A percentile compares a stretch with the other conserved stretches of the same genome.
phyloP scores from a whole-genome alignment of 805 yeast genomes.

The Pichia cephalocereana region DNA sequence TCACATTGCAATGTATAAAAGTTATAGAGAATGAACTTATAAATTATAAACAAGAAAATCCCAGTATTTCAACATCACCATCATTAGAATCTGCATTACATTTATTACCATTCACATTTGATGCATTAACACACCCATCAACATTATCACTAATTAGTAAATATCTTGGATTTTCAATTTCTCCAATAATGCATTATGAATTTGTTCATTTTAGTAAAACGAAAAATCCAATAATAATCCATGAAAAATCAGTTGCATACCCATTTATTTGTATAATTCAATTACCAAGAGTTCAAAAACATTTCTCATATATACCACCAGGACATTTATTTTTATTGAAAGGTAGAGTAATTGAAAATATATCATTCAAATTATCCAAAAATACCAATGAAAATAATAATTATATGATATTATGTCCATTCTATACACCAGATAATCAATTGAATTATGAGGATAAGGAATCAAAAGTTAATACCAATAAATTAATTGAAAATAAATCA shows the following conservation, averaged over 20 bases:
- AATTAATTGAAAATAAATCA: not conserved
- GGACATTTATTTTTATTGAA: slow-evolving; percentile 33
- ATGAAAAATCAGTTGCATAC: slow-evolving; percentile 20
- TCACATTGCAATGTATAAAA: slow-evolving; percentile 34
- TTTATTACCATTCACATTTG: slow-evolving; percentile 39
- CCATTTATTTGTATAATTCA: slow-evolving; percentile 22
- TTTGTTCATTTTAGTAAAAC: slow-evolving; percentile 30
- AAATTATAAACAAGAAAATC: not conserved
- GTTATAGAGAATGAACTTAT: slow-evolving; percentile 33
- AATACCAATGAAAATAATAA: not conserved
- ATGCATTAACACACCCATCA: slow-evolving; percentile 46
- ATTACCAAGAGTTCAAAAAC: slow-evolving; percentile 4
- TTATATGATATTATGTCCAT: slow-evolving; percentile 19
- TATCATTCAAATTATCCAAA: slow-evolving; percentile 24
- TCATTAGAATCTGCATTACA: slow-evolving; percentile 14
- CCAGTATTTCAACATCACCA: slow-evolving; percentile 16
- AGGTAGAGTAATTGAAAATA: slow-evolving; percentile 33
- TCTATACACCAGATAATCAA: slow-evolving; percentile 20
- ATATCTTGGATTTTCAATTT: slow-evolving; percentile 45
- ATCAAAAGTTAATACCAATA: not conserved
- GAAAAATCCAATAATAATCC: slow-evolving; percentile 6
- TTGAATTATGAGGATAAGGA: slow-evolving; percentile 18
- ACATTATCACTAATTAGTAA: slow-evolving; percentile 37
- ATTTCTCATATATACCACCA: slow-evolving; percentile 12
- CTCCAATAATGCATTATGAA: slow-evolving; percentile 41